phyloP scores from a whole-genome alignment of 176 grass and related monocot genomes.

The Raddia distichophylla region DNA sequence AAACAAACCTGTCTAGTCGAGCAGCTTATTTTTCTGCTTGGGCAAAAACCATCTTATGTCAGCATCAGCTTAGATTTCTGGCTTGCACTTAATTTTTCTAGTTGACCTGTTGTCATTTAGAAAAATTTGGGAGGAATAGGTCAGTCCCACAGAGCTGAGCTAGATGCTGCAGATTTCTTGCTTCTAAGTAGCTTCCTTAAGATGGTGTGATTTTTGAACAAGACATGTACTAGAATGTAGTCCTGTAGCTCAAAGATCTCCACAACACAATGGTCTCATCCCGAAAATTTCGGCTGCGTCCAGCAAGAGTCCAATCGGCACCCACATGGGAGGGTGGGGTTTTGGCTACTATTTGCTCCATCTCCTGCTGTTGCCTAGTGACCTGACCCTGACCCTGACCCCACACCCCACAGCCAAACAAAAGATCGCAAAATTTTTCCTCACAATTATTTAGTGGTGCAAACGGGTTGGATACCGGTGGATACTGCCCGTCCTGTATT shows the following conservation, averaged over 20 bases:
- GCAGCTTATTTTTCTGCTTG: no score
- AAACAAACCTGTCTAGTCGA: neutral
- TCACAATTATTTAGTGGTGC: neutral
- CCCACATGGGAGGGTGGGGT: conserved; percentile 59
- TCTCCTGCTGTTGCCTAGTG: conserved; percentile 30
- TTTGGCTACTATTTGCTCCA: conserved; percentile 30
- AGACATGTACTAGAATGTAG: neutral
- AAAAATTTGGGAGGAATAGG: neutral
- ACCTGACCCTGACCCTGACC: conserved; percentile 13
- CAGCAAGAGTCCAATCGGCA: conserved; percentile 51
- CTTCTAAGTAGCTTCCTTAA: conserved; percentile 14
- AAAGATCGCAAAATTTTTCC: conserved; percentile 2
- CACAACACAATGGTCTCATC: conserved; percentile 33
- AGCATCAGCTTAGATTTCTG: neutral
- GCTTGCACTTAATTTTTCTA: neutral
- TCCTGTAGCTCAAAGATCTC: neutral
- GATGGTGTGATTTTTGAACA: conserved; percentile 20
- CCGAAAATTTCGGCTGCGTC: conserved; percentile 60
- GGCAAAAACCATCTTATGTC: neutral
- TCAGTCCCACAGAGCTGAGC: neutral
- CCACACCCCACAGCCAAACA: neutral
- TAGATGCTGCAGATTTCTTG: neutral
- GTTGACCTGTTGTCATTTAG: neutral
- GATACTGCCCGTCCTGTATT: no score
- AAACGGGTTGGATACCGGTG: no score